A percentile compares a stretch with the other conserved stretches of the same genome.
Evolutionary conservation across 1,284 basidiomycete species (phyloP).

Genomic region (Kalmanozyma brasiliensis): DNA sequence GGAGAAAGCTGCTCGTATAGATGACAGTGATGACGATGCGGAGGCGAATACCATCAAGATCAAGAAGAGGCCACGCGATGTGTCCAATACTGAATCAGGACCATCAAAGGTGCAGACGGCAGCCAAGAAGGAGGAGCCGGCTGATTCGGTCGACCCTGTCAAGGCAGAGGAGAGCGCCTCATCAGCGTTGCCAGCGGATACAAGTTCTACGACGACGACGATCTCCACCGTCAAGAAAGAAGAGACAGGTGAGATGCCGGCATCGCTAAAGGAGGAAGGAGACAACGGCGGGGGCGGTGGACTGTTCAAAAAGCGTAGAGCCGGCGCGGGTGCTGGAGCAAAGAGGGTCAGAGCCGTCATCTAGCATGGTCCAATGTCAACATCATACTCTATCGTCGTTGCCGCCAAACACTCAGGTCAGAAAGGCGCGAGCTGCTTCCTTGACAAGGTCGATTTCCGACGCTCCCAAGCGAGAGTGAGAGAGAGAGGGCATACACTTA

Average conservation of each 20-base stretch:
- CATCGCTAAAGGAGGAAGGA: conserved; percentile 5
- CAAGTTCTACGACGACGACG: background rate
- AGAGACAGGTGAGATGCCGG: background rate
- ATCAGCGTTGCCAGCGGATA: background rate
- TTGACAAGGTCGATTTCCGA: too few relatives aligned
- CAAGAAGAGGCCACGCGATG: conserved; percentile 45
- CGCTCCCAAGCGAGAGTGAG: too few relatives aligned
- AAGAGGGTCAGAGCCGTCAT: conserved; percentile 54
- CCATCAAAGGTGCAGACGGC: background rate
- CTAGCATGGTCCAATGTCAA: conserved; percentile 12
- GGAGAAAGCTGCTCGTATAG: conserved; percentile 34
- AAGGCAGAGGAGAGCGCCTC: conserved; percentile 5
- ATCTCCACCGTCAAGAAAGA: background rate
- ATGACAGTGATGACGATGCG: conserved; percentile 43
- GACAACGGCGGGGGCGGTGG: conserved; percentile 17
- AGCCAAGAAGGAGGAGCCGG: conserved; percentile 19
- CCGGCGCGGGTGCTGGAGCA: conserved; percentile 56
- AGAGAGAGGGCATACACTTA: background rate
- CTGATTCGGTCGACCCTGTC: background rate
- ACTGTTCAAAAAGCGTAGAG: conserved; percentile 57
- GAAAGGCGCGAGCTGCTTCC: too few relatives aligned
- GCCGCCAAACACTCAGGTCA: too few relatives aligned
- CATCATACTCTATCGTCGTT: background rate
- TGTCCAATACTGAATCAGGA: background rate
- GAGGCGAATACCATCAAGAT: conserved; percentile 36